Conservation (phyloP, 2,329 filamentous ascomycete genomes). For the Monosporascus sp. region DNA sequence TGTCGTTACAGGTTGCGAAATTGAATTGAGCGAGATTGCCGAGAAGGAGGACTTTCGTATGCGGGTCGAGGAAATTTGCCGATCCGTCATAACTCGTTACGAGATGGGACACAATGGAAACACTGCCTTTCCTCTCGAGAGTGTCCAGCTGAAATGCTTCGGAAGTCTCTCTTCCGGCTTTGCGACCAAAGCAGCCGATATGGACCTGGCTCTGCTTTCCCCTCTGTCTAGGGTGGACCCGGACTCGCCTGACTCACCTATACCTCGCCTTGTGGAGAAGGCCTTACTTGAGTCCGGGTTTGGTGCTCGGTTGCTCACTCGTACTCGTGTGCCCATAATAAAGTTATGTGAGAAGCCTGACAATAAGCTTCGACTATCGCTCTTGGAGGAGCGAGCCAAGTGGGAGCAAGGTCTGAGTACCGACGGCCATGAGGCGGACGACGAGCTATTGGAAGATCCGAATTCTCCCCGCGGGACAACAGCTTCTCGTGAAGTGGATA, state of each 20-base stretch:
- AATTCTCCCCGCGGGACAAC: conserved; percentile 5
- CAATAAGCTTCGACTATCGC: conserved; percentile 50
- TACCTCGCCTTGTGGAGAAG: conserved; percentile 72
- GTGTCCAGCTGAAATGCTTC: conserved; percentile 69
- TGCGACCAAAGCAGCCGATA: conserved; percentile 80
- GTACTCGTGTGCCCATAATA: conserved; percentile 80
- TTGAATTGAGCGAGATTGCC: conserved; percentile 55
- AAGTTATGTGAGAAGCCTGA: conserved; percentile 74
- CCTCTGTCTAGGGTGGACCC: conserved; percentile 50
- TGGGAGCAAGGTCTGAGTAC: conserved; percentile 59
- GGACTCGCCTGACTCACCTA: conserved; percentile 50
- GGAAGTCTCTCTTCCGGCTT: conserved; percentile 82
- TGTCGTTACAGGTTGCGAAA: conserved; percentile 56
- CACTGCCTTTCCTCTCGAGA: conserved; percentile 43
- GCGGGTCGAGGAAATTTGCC: conserved; percentile 60
- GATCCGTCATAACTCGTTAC: conserved; percentile 48
- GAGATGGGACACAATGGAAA: conserved; percentile 38
- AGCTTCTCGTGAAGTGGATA: neutral
- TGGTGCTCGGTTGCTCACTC: conserved; percentile 70
- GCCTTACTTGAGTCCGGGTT: conserved; percentile 65
- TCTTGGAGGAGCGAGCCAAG: conserved; percentile 60
- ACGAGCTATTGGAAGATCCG: conserved; percentile 24
- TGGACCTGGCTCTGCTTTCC: conserved; percentile 78
- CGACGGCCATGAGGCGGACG: conserved; percentile 33
- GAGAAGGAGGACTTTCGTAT: conserved; percentile 68